Percentiles rank a stretch among this genome's conserved stretches.
Evolutionary conservation across 768 basidiomycete genomes (phyloP).

Genomic region (Rhodotorula graminis): DNA sequence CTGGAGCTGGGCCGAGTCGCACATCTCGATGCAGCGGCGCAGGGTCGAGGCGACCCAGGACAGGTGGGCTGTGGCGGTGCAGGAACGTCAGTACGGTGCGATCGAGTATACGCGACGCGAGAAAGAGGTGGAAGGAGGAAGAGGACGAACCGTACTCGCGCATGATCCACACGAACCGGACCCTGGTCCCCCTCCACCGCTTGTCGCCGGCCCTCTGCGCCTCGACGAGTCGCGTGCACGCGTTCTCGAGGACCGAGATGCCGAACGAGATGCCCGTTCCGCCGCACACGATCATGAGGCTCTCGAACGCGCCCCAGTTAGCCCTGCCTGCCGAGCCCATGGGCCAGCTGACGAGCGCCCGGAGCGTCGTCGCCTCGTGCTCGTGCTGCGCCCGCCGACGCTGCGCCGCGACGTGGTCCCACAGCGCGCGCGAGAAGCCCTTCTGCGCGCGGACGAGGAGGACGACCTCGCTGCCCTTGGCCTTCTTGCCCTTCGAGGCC

Average conservation of each 20-base stretch:
- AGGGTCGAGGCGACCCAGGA: constrained; percentile 69
- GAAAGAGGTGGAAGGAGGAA: fast-evolving
- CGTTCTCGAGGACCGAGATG: constrained; percentile 60
- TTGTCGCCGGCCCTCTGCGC: constrained; percentile 44
- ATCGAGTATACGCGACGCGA: no score
- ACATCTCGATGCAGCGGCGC: constrained; percentile 59
- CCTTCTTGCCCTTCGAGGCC: constrained; percentile 19
- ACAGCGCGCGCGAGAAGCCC: constrained; percentile 66
- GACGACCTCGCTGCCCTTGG: constrained; percentile 56
- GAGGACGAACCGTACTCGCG: constrained; percentile 60
- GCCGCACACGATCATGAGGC: constrained; percentile 62
- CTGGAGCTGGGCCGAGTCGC: constrained; percentile 53
- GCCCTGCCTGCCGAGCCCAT: constrained; percentile 62
- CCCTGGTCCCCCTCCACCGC: constrained; percentile 51
- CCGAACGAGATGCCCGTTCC: constrained; percentile 74
- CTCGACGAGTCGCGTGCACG: constrained; percentile 36
- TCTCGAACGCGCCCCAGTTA: constrained; percentile 59
- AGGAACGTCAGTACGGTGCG: neutral
- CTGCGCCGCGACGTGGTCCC: constrained; percentile 54
- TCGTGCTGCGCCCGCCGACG: constrained; percentile 44
- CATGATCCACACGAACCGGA: constrained; percentile 72
- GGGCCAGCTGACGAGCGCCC: constrained; percentile 63
- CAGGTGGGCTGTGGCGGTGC: constrained; percentile 57
- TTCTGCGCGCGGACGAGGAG: constrained; percentile 65
- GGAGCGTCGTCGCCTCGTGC: constrained; percentile 54